phyloP scores from a whole-genome alignment of 2,329 filamentous ascomycete species.

The Aspergillus fijiensis region DNA sequence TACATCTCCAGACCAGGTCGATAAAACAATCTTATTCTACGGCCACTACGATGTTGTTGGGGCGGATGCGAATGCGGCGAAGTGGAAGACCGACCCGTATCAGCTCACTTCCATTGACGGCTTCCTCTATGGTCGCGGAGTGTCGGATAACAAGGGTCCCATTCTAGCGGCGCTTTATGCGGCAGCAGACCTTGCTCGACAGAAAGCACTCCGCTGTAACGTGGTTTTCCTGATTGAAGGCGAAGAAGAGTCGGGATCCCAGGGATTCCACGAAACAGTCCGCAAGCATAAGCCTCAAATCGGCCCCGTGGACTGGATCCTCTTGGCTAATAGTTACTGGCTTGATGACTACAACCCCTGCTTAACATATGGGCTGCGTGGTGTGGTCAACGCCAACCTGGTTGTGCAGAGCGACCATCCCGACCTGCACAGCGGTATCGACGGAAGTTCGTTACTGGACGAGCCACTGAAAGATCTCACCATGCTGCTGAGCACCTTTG shows the following conservation, averaged over 20 bases:
- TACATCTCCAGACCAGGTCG: slow-evolving; percentile 61
- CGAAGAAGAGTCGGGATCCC: slow-evolving; percentile 91
- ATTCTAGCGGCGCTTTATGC: slow-evolving; percentile 93
- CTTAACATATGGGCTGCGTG: slow-evolving; percentile 88
- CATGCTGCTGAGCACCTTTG: slow-evolving; percentile 75
- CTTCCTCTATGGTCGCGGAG: slow-evolving; percentile 92
- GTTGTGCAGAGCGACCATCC: slow-evolving; percentile 82
- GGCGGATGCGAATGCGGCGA: slow-evolving; percentile 76
- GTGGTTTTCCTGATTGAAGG: slow-evolving; percentile 94
- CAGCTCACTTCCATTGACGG: slow-evolving; percentile 85
- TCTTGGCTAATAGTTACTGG: slow-evolving; percentile 98
- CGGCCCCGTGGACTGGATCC: slow-evolving; percentile 87
- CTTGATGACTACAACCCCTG: slow-evolving; percentile 94
- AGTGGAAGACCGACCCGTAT: slow-evolving; percentile 88
- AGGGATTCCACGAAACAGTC: slow-evolving; percentile 84
- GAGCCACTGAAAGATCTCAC: slow-evolving; percentile 92
- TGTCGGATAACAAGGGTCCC: slow-evolving; percentile 96
- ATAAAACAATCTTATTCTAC: slow-evolving; percentile 92
- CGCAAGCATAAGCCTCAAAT: slow-evolving; percentile 78
- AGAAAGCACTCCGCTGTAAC: slow-evolving; percentile 81
- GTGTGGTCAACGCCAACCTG: slow-evolving; percentile 89
- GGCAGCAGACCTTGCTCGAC: slow-evolving; percentile 81
- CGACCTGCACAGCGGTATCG: slow-evolving; percentile 94
- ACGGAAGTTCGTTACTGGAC: slow-evolving; percentile 84
- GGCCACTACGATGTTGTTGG: slow-evolving; percentile 97